Base-by-base conservation (phyloP, 345 rosid species). In the Lepidium africanum region DNA sequence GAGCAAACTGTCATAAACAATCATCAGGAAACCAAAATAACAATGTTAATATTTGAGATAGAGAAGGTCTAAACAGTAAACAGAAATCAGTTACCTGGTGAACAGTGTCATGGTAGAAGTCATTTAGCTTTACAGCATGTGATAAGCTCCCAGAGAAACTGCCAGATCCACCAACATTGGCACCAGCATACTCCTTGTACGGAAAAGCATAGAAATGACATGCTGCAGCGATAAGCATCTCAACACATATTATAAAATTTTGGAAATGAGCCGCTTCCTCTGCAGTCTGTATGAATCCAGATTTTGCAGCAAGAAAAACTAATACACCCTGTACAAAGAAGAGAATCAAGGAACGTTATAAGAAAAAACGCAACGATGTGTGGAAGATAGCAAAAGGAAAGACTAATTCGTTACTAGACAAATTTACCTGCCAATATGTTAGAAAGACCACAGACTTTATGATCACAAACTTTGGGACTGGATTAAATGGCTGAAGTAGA, bases 401-500 rank as follows among this genome's bases (percentile, higher is more conserved):
- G 25, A 10, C 30, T 12, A 33, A 16, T n/a, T 42, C 11, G 50
- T 45, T 25, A 63, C 42, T 8, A 59, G 10, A 35, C 41, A 71
- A 70, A 1, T 21, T 82, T 82, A 91, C 99, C 97, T 94, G 99
- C 99, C 99, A 95, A 77, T 95, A 95, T 21, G 97, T 95, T 50
- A 95, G 76, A 80, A 95, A 95, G 68, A 95, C 96, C 25, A 94
- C 97, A 50, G 99, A 91, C 74, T 94, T 94, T 27, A 94, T 91
- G 36, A 94, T 86, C 78, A 95, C 79, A 74, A 94, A 95, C 82
- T 95, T 95, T 12, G 99, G 99, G 74, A 95, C 96, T 51, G 99
- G 99, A 72, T 91, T 95, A 82, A 95, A 95, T 57, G 99, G 99
- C 81, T 87, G 95, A 76, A 95, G 97, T 12, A 91, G 92, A 83